Evolutionary conservation across 345 rosid genomes (phyloP).

Genomic region (Lepidium didymum): DNA sequence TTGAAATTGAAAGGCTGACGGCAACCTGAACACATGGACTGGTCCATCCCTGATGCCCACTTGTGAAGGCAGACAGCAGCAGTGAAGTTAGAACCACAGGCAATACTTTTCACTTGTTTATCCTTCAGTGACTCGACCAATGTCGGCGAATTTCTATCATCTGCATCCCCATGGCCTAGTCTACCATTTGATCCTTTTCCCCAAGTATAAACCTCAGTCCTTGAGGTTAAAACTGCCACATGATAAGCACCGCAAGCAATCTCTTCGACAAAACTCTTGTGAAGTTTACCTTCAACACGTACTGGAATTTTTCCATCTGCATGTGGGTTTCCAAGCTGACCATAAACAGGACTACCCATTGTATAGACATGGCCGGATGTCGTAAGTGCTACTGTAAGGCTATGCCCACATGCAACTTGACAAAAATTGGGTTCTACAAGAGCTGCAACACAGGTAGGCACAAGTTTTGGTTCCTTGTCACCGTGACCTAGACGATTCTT

Average conservation of each 20-base stretch:
- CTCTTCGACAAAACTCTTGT: conserved; percentile 84
- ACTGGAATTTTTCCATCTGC: conserved; percentile 87
- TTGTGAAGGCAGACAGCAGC: conserved; percentile 95
- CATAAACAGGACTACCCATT: conserved; percentile 95
- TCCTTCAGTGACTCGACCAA: conserved; percentile 84
- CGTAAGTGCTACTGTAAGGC: conserved; percentile 85
- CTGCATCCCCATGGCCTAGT: conserved; percentile 88
- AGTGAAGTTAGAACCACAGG: conserved; percentile 89
- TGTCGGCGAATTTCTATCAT: conserved; percentile 76
- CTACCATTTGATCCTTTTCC: conserved; percentile 99
- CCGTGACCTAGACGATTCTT: conserved; percentile 96
- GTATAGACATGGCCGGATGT: conserved; percentile 89
- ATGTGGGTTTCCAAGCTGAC: conserved; percentile 87
- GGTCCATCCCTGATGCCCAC: conserved; percentile 95
- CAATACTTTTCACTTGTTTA: conserved; percentile 91
- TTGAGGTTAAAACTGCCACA: conserved; percentile 87
- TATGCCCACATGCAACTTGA: conserved; percentile 95
- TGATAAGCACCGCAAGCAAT: conserved; percentile 96
- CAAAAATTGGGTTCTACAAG: conserved; percentile 94
- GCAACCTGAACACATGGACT: conserved; percentile 98
- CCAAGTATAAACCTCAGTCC: conserved; percentile 95
- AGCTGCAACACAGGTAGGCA: conserved; percentile 96
- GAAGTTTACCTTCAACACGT: conserved; percentile 87
- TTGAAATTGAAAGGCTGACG: conserved; percentile 85
- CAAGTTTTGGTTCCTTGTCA: conserved; percentile 89